These are phyloP conservation scores for Hura crepitans DNA, from an alignment of 441 rosid species.

Conservation along the genomic window DNA sequence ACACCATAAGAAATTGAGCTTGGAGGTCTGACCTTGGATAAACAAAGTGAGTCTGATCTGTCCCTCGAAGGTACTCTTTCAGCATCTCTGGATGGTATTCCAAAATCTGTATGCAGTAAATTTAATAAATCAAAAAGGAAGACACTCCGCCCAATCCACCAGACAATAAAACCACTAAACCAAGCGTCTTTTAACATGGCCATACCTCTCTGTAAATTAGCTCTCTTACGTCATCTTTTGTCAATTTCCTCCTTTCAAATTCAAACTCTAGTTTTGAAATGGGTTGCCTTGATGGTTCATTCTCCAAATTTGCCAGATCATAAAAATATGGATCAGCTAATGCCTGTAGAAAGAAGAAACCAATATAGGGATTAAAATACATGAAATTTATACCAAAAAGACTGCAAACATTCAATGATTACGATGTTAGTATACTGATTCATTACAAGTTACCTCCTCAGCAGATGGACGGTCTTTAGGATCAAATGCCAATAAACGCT, in stretches of 20 bases:
- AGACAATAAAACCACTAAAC: slow-evolving; percentile 4
- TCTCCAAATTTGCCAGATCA: slow-evolving; percentile 61
- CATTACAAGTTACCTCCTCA: slow-evolving; percentile 60
- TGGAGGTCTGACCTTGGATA: slow-evolving; percentile 73
- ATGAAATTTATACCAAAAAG: background rate
- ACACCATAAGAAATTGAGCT: background rate
- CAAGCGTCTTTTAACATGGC: background rate
- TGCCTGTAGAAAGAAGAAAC: slow-evolving; percentile 48
- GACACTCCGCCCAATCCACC: slow-evolving; percentile 7
- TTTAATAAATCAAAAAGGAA: slow-evolving; percentile 17
- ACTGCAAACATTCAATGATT: background rate
- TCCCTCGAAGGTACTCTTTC: slow-evolving; percentile 79
- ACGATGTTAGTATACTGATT: slow-evolving; percentile 6
- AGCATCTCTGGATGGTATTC: slow-evolving; percentile 99
- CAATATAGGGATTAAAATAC: slow-evolving; percentile 15
- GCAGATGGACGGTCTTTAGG: slow-evolving; percentile 93
- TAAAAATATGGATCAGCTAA: slow-evolving; percentile 81
- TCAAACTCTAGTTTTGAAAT: slow-evolving; percentile 90
- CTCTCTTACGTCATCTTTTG: slow-evolving; percentile 81
- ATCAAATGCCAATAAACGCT: slow-evolving; percentile 84
- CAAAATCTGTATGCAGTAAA: slow-evolving; percentile 56
- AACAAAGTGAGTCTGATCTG: slow-evolving; percentile 80
- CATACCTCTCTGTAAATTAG: slow-evolving; percentile 90
- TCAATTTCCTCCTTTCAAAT: slow-evolving; percentile 80
- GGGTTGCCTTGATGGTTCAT: slow-evolving; percentile 77